Percentiles rank a stretch among this genome's conserved stretches.
phyloP scores from a whole-genome alignment of 139 green algal species.

The Closterium sp. region DNA sequence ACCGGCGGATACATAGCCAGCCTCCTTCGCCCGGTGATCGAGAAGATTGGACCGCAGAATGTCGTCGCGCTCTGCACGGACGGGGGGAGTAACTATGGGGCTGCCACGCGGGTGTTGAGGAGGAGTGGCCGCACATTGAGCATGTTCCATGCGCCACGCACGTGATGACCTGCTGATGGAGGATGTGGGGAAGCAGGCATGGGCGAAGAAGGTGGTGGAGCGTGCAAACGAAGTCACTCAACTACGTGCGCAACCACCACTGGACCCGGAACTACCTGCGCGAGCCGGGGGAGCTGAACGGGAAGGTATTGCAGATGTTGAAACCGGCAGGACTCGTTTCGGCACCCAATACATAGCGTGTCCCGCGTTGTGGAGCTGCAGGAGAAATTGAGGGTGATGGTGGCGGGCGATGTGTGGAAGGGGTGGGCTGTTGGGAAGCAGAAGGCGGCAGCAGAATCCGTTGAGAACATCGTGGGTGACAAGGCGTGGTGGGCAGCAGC shows the following conservation, averaged over 20 bases:
- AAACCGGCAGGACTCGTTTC: not conserved
- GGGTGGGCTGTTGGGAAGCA: not conserved
- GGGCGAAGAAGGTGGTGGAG: not conserved
- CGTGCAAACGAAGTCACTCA: not conserved
- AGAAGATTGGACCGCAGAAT: not conserved
- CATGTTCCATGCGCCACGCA: not conserved
- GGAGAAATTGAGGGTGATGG: too few species aligned
- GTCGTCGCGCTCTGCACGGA: not conserved
- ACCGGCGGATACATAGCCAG: not conserved
- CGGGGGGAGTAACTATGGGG: not conserved
- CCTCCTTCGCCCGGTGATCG: not conserved
- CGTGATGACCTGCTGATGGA: not conserved
- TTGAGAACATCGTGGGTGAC: too few species aligned
- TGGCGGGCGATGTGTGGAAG: not conserved
- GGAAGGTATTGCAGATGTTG: not conserved
- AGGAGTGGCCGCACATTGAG: not conserved
- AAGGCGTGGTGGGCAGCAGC: not conserved
- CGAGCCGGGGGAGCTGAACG: not conserved
- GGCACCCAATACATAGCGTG: not conserved
- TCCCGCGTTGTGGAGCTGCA: too few species aligned
- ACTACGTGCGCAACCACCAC: not conserved
- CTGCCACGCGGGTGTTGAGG: not conserved
- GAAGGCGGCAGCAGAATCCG: too few species aligned
- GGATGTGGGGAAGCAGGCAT: not conserved
- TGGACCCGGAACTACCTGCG: not conserved